A percentile compares a stretch with the other conserved stretches of the same genome.
phyloP scores from a whole-genome alignment of 2,329 filamentous ascomycete genomes.

The Exophiala aquamarina region DNA sequence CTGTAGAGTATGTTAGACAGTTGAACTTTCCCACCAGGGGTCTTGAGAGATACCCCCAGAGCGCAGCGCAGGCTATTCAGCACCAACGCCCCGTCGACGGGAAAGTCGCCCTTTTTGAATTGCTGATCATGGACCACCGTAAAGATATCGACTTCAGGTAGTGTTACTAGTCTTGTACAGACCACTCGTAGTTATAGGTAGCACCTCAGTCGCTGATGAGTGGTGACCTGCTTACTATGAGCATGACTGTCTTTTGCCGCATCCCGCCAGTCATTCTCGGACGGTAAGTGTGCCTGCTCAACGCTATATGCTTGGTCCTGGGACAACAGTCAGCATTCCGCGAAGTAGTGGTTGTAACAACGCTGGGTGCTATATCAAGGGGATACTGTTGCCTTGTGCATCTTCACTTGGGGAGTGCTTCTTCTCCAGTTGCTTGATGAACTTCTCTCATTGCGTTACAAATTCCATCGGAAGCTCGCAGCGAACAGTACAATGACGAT shows the following conservation, averaged over 20 bases:
- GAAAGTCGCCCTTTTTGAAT: not conserved
- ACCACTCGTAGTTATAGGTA: slow-evolving; percentile 13
- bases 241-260: slow-evolving; percentile 9
- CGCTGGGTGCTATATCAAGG: slow-evolving; percentile 1
- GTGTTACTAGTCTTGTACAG: slow-evolving; percentile 11
- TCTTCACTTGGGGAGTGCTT: slow-evolving; percentile 3
- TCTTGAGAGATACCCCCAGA: slow-evolving; percentile 12
- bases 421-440: slow-evolving; percentile 6
- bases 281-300: slow-evolving; percentile 2
- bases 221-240: slow-evolving; percentile 15
- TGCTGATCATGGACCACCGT: slow-evolving; percentile 7
- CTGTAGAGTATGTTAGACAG: slow-evolving; percentile 15
- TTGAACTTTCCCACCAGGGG: slow-evolving; percentile 10
- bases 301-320: slow-evolving; percentile 5
- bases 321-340: slow-evolving; percentile 5
- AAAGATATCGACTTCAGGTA: slow-evolving; percentile 15
- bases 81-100: slow-evolving; percentile 8
- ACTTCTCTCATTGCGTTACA: slow-evolving; percentile 7
- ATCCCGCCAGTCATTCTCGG: slow-evolving; percentile 6
- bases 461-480: too few species aligned
- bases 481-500: too few species aligned
- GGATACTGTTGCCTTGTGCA: not conserved
- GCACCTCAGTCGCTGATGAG: slow-evolving; percentile 9
- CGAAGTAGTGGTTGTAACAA: slow-evolving; percentile 2
- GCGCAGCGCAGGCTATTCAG: slow-evolving; percentile 9